A percentile compares a stretch with the other conserved stretches of the same genome.
These are phyloP conservation scores for Chaetomiaceae sp. DNA, from an alignment of 2,329 filamentous ascomycete genomes.

Conservation along the genomic window DNA sequence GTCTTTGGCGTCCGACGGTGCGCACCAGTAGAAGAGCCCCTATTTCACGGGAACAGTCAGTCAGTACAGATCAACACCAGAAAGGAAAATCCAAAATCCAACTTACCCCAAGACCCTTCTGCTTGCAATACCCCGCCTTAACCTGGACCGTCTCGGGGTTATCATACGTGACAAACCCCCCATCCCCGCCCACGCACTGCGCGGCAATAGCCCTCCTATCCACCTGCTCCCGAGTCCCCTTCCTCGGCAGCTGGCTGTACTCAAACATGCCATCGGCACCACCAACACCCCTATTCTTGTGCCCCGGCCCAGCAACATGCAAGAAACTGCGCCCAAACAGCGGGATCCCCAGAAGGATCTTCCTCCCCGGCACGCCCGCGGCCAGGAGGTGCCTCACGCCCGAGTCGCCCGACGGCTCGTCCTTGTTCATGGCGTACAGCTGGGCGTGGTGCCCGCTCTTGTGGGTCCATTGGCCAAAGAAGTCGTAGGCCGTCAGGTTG, in stretches of 20 bases:
- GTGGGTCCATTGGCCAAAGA: conserved; percentile 65
- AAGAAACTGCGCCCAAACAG: conserved; percentile 73
- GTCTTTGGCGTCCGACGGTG: conserved; percentile 62
- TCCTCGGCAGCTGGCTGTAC: conserved; percentile 64
- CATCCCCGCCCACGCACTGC: conserved; percentile 67
- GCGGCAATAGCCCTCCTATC: conserved; percentile 66
- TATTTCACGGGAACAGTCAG: conserved; percentile 29
- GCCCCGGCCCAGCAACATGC: conserved; percentile 59
- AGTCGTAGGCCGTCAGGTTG: conserved; percentile 79
- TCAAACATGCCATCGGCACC: conserved; percentile 70
- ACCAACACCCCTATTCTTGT: conserved; percentile 50
- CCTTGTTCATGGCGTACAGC: conserved; percentile 58
- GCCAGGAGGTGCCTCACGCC: conserved; percentile 62
- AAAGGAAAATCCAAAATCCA: neutral
- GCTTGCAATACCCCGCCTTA: conserved; percentile 70
- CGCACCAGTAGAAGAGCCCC: conserved; percentile 80
- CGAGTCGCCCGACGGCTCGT: conserved; percentile 61
- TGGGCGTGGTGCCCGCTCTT: conserved; percentile 72
- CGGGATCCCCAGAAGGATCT: conserved; percentile 72
- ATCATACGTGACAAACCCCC: conserved; percentile 76
- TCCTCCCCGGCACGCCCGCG: conserved; percentile 63
- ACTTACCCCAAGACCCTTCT: conserved; percentile 62
- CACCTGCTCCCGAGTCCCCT: conserved; percentile 59
- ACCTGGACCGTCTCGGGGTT: conserved; percentile 69
- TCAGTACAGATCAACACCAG: neutral